phyloP scores from a whole-genome alignment of 139 green algal species.

The Raphidocelis subcapitata region DNA sequence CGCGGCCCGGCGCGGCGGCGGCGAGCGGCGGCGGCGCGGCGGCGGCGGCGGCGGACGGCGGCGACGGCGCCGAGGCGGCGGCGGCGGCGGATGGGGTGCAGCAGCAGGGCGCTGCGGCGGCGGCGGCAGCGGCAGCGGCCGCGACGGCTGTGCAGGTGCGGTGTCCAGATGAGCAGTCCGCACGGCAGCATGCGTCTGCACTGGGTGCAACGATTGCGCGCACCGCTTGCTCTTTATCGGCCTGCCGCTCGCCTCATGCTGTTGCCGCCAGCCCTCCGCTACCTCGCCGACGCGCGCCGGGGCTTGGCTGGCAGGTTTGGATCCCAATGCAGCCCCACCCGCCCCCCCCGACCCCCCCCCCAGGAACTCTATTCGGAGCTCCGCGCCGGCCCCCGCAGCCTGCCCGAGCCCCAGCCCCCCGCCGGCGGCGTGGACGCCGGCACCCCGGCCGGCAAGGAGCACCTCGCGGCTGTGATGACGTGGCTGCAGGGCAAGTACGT shows the following conservation, averaged over 20 bases:
- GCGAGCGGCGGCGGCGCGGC: slow-evolving; percentile 1
- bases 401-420: not conserved
- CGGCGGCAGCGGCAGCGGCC: not conserved
- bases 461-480: slow-evolving; percentile 4
- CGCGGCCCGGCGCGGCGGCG: not conserved
- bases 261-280: too few species aligned
- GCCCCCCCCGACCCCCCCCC: too few species aligned
- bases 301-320: too few species aligned
- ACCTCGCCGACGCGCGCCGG: too few species aligned
- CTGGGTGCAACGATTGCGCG: too few species aligned
- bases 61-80: not conserved
- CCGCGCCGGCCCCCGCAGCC: not conserved
- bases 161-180: too few species aligned
- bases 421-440: not conserved
- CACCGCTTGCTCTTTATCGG: too few species aligned
- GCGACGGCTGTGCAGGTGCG: not conserved
- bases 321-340: too few species aligned
- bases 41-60: not conserved
- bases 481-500: slow-evolving; percentile 16
- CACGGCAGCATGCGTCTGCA: too few species aligned
- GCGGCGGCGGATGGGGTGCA: slow-evolving; percentile 1
- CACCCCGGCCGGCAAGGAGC: not conserved
- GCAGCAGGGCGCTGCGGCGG: not conserved
- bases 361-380: slow-evolving; percentile 10
- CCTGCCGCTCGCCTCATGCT: too few species aligned